Evolutionary conservation across 2,329 filamentous ascomycete genomes (phyloP), one percentile per base, ranked within the genome.

Genomic region (Fusarium cicatricum): DNA sequence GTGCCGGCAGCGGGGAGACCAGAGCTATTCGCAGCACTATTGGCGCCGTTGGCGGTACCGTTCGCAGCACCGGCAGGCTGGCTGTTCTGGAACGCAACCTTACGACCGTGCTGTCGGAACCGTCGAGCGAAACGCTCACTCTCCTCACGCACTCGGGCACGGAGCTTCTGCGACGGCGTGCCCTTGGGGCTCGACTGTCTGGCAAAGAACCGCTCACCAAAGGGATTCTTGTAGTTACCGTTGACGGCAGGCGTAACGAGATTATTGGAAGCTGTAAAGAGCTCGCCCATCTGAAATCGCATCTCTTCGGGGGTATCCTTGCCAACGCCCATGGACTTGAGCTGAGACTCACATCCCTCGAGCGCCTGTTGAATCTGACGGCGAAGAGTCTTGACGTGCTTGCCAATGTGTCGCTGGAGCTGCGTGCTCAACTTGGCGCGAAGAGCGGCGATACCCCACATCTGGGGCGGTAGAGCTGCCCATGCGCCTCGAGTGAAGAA

Each of bases 201-300:
- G 7, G 80, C 75, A 65, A 83, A 83, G 72, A 83, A 83, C 47
- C 73, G 75, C 64, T 81, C 80, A 52, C 78, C 78, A 14, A 81
- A 79, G 0, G 80, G 80, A 55, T 82, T 82, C 73, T 83, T 83
- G 76, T 83, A 83, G 71, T 81, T 82, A 43, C 80, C 81, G 47
- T 82, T 80, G 21, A 82, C 78, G 33, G 81, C 80, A 3, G 80
- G 80, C 1, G 79, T 82, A 32, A 82, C 79, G n/a, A 83, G 75
- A 47, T 82, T 81, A 70, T 81, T 82, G 28, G 79, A 82, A 0
- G 76, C 73, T 0, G 80, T 81, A 55, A 82, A 83, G 6, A 83
- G 74, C 61, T 83, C 80, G 38, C 80, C 80, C 65, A 83, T 80
- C 66, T 83, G 78, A 54, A 81, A 75, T 12, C 80, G 75, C 80